phyloP scores from a whole-genome alignment of 768 basidiomycete species.

The Phylloporus sp. region DNA sequence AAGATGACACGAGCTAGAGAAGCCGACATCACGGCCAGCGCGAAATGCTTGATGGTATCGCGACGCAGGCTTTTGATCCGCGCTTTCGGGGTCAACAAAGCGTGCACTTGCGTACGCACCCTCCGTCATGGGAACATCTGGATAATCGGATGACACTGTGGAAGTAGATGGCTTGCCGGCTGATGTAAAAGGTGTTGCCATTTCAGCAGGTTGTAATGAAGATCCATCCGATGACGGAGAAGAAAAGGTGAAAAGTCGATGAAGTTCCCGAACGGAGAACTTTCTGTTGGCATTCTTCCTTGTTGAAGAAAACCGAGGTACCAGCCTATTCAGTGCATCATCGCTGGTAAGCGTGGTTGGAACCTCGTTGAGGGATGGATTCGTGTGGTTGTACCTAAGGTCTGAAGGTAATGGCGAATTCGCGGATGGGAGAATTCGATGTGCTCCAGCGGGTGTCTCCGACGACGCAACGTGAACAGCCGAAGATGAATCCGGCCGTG shows the following conservation, averaged over 20 bases:
- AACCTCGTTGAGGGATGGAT: constrained; percentile 17
- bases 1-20: constrained; percentile 11
- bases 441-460: constrained; percentile 16
- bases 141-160: constrained; percentile 8
- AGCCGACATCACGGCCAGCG: not conserved
- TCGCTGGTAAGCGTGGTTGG: constrained; percentile 8
- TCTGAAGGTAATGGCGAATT: constrained; percentile 10
- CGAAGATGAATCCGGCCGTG: constrained; percentile 28
- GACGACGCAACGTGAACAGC: constrained; percentile 23
- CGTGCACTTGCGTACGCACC: constrained; percentile 11
- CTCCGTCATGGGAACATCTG: constrained; percentile 20
- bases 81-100: constrained; percentile 16
- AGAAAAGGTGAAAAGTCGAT: constrained; percentile 30
- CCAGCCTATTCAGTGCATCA: constrained; percentile 18
- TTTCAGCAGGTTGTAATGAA: not conserved
- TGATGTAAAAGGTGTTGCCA: not conserved
- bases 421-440: not conserved
- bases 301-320: constrained; percentile 34
- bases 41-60: constrained; percentile 3
- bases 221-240: constrained; percentile 17
- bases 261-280: constrained; percentile 36
- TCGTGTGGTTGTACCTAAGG: constrained; percentile 23
- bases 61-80: constrained; percentile 14
- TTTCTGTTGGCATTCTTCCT: constrained; percentile 23
- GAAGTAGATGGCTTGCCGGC: constrained; percentile 5